Evolutionary conservation across 345 rosid genomes (phyloP), one percentile per base, ranked within the genome.

Genomic region (Eucalyptus grandis): DNA sequence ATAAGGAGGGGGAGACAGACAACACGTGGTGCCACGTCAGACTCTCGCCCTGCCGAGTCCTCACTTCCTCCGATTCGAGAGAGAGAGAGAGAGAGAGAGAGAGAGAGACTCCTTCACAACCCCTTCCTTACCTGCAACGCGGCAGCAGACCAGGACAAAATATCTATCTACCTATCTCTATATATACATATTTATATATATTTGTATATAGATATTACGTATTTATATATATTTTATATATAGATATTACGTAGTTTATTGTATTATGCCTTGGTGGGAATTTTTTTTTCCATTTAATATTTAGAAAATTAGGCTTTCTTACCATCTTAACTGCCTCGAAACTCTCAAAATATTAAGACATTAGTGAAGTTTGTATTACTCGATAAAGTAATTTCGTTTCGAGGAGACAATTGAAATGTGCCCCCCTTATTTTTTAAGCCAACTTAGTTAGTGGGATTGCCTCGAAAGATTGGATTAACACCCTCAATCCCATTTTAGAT

Each of bases 11-110:
- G 77, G 2, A 6, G 53, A 15, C 17, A 6, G 53, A 15, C 17
- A 50, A 50, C 53, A 54, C 87, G 87, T 81, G 89, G 87, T 89
- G 89, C 94, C 95, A 93, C 94, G 93, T 93, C 90, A 85, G 89
- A 77, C 9, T 62, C 56, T 27, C 65, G 26, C 60, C 9, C 60
- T 56, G 60, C 27, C 30, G 62, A 56, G 62, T 56, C 30, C 62
- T 56, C 62, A 2, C 62, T 56, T 56, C 62, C 30, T 24, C 62
- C 30, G 30, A 56, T 26, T 56, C 27, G 4, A 51, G 53, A 15
- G 19, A 49, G 51, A 14, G 51, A 49, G 50, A 49, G 51, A 14
- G 51, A 49, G 50, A 34, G 37, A 13, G 69, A 27, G 51, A 14
- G 56, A 16, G 40, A 16, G 22, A 31, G 80, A 31, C 80, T 31